These are phyloP conservation scores for Gremmenia infestans DNA, from an alignment of 2,329 filamentous ascomycete species.

Conservation along the genomic window DNA sequence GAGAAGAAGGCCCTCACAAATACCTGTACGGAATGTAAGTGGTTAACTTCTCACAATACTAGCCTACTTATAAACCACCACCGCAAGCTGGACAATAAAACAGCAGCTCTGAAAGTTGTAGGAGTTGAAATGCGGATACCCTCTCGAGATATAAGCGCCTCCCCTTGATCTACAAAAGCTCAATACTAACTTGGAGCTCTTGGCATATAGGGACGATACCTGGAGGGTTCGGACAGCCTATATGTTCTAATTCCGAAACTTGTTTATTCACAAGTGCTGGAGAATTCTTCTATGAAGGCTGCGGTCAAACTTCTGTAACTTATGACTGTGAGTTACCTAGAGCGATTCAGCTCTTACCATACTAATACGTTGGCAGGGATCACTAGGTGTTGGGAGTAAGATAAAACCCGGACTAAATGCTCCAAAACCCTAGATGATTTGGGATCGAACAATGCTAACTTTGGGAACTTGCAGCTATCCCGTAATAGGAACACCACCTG, in stretches of 20 bases:
- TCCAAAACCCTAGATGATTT: not conserved
- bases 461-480: constrained; percentile 2
- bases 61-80: too few species aligned
- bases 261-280: constrained; percentile 19
- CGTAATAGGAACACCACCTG: constrained; percentile 2
- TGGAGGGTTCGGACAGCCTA: constrained; percentile 19
- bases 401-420: too few species aligned
- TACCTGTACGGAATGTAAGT: constrained; percentile 19
- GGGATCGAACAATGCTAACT: constrained; percentile 15
- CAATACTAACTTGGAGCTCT: too few species aligned
- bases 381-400: not conserved
- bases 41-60: too few species aligned
- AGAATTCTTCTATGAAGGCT: constrained; percentile 21
- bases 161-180: too few species aligned
- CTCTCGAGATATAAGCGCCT: too few species aligned
- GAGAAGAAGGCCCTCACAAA: constrained; percentile 15
- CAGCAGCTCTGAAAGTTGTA: too few species aligned
- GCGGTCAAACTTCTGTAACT: constrained; percentile 13
- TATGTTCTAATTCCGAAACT: constrained; percentile 16
- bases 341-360: not conserved
- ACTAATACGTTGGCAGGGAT: not conserved
- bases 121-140: too few species aligned
- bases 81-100: too few species aligned
- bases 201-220: constrained; percentile 13
- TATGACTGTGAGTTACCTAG: constrained; percentile 16